phyloP scores from a whole-genome alignment of 2,329 filamentous ascomycete species.

The Fusarium neocosmosporiellum region DNA sequence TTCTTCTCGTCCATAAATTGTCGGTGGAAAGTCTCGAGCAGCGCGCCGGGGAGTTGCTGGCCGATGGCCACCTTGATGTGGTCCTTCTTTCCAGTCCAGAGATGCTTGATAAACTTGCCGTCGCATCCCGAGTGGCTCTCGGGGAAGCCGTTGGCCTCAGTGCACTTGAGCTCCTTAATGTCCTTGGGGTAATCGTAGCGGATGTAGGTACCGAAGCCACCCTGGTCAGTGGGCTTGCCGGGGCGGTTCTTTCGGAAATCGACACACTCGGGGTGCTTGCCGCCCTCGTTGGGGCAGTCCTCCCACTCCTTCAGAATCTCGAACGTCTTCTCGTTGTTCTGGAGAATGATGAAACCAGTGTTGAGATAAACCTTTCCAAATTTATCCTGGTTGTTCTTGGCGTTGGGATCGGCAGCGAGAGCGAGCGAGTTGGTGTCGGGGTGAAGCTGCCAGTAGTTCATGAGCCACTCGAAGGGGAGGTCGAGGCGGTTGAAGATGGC shows the following conservation, averaged over 20 bases:
- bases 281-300: conserved; percentile 53
- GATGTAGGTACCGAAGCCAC: conserved; percentile 57
- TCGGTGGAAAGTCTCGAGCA: conserved; percentile 51
- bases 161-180: conserved; percentile 54
- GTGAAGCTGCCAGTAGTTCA: conserved; percentile 59
- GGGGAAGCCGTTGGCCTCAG: conserved; percentile 58
- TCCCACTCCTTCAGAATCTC: conserved; percentile 62
- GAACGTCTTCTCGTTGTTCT: conserved; percentile 60
- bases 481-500: conserved; percentile 57
- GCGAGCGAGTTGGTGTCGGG: conserved; percentile 54
- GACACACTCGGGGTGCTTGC: conserved; percentile 52
- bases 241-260: conserved; percentile 51
- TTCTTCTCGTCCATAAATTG: conserved; percentile 49
- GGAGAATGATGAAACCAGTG: conserved; percentile 65
- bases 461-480: conserved; percentile 59
- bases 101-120: conserved; percentile 56
- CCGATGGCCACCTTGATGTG: conserved; percentile 54
- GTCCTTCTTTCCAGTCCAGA: conserved; percentile 56
- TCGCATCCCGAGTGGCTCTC: conserved; percentile 52
- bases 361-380: conserved; percentile 58
- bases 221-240: conserved; percentile 56
- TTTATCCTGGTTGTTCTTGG: conserved; percentile 53
- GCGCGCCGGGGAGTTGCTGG: conserved; percentile 51
- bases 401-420: conserved; percentile 54
- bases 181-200: conserved; percentile 56